Evolutionary conservation across 331 rosid genomes (phyloP), one percentile per base, ranked within the genome.

Genomic region (Quercus tomentella): DNA sequence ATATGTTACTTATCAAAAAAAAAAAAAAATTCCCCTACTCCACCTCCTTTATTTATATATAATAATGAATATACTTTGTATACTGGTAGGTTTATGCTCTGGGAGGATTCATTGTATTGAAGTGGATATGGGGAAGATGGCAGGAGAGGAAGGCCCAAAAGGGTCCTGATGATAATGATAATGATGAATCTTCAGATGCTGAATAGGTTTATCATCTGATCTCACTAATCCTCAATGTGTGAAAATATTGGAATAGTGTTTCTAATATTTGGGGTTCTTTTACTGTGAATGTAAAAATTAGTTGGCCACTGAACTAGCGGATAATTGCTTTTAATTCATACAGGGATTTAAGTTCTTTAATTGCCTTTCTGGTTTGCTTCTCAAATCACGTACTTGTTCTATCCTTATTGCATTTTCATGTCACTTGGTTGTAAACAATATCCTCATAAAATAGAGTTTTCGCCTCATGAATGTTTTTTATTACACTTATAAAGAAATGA

Each of bases 41-140:
- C 45, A 20, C 26, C 17, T 10, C 41, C 52, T 14, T 49, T 49
- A 3, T 49, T 49, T 49, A 49, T 11, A 14, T 49, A 49, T 49
- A 49, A 49, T 63, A 63, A 28, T 12, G 11, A 30, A 26, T 10
- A 35, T 77, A 20, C 76, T 72, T 21, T 11, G 33, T 76, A 55
- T 70, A 25, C 43, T 67, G 80, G 30, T 87, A 94, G 98, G 92
- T 91, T 77, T 92, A 88, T 76, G 97, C 94, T 52, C 62, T 94
- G 4, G 97, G 97, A 37, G 94, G 88, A 73, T 52, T 84, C 82
- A 80, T 92, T 30, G 76, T 92, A 72, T 80, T 87, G 76, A 83
- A 80, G 84, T 94, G 98, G 98, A 28, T 86, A 23, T 89, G 90
- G 97, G 94, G 93, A 73, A 90, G 91, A 84, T 92, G 98, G 98